These are phyloP conservation scores for Yamadazyma sp. DNA, from an alignment of 805 yeast species.

Conservation along the genomic window DNA sequence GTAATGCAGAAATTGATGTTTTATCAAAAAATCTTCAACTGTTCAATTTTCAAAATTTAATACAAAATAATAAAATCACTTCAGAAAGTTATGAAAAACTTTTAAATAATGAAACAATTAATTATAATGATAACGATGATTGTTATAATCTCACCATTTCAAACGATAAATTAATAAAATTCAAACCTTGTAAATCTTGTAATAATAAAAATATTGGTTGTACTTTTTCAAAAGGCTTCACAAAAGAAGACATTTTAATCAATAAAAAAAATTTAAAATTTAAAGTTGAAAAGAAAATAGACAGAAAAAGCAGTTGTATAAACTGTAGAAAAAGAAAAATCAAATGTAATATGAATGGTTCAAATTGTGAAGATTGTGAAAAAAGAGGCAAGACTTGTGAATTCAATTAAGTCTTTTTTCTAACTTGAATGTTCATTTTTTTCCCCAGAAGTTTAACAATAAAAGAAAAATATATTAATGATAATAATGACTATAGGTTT, in stretches of 20 bases:
- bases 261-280: conserved; percentile 20
- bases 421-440: background rate
- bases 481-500: too few relatives aligned
- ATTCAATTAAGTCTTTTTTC: conserved; percentile 18
- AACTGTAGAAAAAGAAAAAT: conserved; percentile 44
- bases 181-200: conserved; percentile 57
- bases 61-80: too few relatives aligned
- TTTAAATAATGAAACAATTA: conserved; percentile 2
- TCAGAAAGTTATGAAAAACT: conserved; percentile 7
- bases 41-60: conserved; percentile 6
- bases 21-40: conserved; percentile 15
- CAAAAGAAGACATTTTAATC: conserved; percentile 54
- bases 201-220: conserved; percentile 44
- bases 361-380: conserved; percentile 39
- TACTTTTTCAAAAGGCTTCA: conserved; percentile 61
- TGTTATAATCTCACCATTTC: conserved; percentile 16
- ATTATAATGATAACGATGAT: conserved; percentile 6
- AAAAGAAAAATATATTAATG: too few relatives aligned
- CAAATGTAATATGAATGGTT: conserved; percentile 32
- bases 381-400: conserved; percentile 36
- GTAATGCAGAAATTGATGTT: conserved; percentile 61
- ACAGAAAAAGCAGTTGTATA: conserved; percentile 36
- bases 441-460: too few relatives aligned
- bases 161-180: conserved; percentile 41
- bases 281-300: conserved; percentile 9